Evolutionary conservation across 2,329 filamentous ascomycete genomes (phyloP).

Genomic region (Colletotrichum viniferum): DNA sequence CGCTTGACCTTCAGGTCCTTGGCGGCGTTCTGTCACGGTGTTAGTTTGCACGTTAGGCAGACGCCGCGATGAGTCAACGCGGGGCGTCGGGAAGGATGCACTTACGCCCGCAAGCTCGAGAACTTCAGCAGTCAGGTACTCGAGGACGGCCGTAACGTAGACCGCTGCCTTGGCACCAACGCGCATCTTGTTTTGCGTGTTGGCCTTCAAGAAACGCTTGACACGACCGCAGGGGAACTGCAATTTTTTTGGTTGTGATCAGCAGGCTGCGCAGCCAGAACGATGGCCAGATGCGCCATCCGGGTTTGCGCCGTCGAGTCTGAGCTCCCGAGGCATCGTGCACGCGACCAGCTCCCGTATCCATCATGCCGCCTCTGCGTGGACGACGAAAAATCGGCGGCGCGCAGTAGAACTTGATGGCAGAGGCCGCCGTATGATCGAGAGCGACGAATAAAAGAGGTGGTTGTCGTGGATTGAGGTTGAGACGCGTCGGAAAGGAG

Average conservation of each 20-base stretch:
- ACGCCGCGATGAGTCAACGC: slow-evolving; percentile 2
- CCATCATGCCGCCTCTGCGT: not conserved
- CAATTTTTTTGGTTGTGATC: not conserved
- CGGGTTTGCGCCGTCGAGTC: slow-evolving; percentile 5
- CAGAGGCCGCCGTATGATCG: not conserved
- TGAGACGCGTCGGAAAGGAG: slow-evolving; percentile 21
- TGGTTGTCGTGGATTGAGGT: not conserved
- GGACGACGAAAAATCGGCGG: not conserved
- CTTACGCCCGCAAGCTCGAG: slow-evolving; percentile 91
- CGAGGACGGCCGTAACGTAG: slow-evolving; percentile 96
- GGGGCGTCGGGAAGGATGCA: slow-evolving; percentile 27
- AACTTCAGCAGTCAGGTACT: slow-evolving; percentile 97
- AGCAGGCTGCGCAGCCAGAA: not conserved
- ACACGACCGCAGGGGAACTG: slow-evolving; percentile 99
- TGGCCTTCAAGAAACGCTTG: slow-evolving; percentile 99
- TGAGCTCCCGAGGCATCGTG: not conserved
- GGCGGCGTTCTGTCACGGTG: slow-evolving; percentile 75
- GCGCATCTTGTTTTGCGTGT: slow-evolving; percentile 99
- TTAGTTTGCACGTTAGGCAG: slow-evolving; percentile 7
- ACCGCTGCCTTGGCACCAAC: slow-evolving; percentile 98
- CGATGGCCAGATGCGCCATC: not conserved
- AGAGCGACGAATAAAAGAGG: not conserved
- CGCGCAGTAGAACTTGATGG: not conserved
- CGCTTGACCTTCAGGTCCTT: slow-evolving; percentile 99
- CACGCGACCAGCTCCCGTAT: slow-evolving; percentile 1